Conservation (phyloP, 192 early-diverging fungal species). For the Coemansia sp. region DNA sequence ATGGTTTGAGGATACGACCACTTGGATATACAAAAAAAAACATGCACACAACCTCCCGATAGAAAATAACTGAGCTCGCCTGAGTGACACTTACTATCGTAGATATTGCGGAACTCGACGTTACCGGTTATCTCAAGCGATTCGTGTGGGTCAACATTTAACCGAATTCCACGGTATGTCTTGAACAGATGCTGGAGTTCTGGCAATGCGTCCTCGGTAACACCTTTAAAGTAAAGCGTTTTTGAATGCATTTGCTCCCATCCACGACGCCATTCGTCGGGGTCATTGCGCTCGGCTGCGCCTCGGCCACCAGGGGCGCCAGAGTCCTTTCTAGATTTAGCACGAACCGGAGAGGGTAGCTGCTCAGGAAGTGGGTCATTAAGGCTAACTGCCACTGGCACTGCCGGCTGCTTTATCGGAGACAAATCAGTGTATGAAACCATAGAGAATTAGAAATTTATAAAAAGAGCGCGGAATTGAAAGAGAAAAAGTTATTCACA, state of each 20-base stretch:
- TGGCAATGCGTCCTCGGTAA: constrained; percentile 44
- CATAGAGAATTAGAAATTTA: constrained; percentile 17
- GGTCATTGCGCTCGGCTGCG: neutral
- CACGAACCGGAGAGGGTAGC: constrained; percentile 1
- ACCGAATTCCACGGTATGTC: constrained; percentile 38
- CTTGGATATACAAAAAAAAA: neutral
- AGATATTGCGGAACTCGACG: constrained; percentile 53
- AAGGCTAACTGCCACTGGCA: constrained; percentile 40
- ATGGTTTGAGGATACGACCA: neutral
- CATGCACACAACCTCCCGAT: neutral
- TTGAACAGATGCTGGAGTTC: constrained; percentile 55
- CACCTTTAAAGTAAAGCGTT: constrained; percentile 49
- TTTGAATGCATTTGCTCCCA: constrained; percentile 42
- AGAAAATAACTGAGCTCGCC: neutral
- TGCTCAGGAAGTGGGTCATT: constrained; percentile 36
- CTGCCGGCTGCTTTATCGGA: constrained; percentile 46
- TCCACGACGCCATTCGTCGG: constrained; percentile 34
- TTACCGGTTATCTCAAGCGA: constrained; percentile 38
- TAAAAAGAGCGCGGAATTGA: neutral
- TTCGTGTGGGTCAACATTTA: constrained; percentile 51
- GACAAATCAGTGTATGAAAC: constrained; percentile 55
- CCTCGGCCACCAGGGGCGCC: neutral
- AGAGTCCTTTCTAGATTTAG: neutral
- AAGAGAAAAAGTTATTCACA: neutral
- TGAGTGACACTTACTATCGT: constrained; percentile 45